phyloP scores from a whole-genome alignment of 306 rosid genomes.

The Delonix regia region DNA sequence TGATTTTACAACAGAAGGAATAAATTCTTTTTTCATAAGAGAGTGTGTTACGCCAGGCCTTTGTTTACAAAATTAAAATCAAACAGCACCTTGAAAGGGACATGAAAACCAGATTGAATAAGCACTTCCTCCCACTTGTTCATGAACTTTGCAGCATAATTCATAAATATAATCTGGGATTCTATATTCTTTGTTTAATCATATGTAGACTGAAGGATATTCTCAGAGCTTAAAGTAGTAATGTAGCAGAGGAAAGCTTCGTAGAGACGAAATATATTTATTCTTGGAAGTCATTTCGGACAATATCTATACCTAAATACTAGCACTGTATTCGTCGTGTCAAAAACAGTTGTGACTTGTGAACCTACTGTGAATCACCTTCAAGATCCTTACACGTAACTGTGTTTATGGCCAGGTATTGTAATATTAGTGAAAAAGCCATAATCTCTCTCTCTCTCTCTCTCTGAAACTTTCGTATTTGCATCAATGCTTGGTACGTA shows the following conservation, averaged over 20 bases:
- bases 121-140: too few relatives aligned
- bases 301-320: not conserved
- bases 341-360: not conserved
- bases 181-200: too few relatives aligned
- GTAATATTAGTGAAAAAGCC: not conserved
- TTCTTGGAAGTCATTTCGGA: not conserved
- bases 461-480: not conserved
- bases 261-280: too few relatives aligned
- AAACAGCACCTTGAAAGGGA: too few relatives aligned
- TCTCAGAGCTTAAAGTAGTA: not conserved
- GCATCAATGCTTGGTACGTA: not conserved
- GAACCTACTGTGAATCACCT: not conserved
- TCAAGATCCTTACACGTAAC: slow-evolving; percentile 15
- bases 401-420: slow-evolving; percentile 15
- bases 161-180: not conserved
- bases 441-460: not conserved
- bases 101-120: too few relatives aligned
- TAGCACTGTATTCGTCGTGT: too few relatives aligned
- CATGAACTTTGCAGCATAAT: not conserved
- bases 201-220: not conserved
- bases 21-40: too few relatives aligned
- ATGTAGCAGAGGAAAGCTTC: not conserved
- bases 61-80: too few relatives aligned
- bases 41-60: too few relatives aligned
- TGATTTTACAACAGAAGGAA: too few relatives aligned